Percentiles rank a stretch among this genome's conserved stretches.
Evolutionary conservation across 768 basidiomycete species (phyloP).

Genomic region (Podaxis rugospora): DNA sequence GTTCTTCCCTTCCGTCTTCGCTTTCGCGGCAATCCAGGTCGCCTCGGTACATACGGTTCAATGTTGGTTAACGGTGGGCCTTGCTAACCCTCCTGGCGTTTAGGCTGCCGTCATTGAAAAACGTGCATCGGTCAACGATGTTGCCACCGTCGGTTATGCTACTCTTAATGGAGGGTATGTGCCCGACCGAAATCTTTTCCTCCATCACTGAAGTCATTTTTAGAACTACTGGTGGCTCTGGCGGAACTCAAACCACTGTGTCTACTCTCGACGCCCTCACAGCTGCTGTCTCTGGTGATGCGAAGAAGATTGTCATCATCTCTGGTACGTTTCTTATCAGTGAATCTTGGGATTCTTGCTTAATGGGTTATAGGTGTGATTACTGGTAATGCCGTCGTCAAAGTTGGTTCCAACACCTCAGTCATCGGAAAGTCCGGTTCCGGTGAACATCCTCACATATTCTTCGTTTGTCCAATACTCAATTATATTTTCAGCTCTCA

Average conservation of each 20-base stretch:
- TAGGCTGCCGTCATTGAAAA: conserved; percentile 16
- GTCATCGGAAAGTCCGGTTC: conserved; percentile 36
- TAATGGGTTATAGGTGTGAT: conserved; percentile 29
- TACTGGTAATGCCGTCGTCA: conserved; percentile 38
- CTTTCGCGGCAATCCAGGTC: conserved; percentile 26
- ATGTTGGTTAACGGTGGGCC: too few relatives aligned
- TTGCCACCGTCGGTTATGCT: conserved; percentile 36
- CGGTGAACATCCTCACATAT: conserved; percentile 17
- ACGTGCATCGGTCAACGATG: conserved; percentile 32
- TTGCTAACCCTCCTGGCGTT: background rate
- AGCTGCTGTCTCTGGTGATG: conserved; percentile 34
- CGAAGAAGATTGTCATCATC: conserved; percentile 41
- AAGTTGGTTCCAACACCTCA: conserved; percentile 40
- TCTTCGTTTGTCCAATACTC: background rate
- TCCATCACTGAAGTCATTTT: background rate
- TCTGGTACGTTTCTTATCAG: conserved; percentile 22
- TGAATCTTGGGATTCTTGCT: background rate
- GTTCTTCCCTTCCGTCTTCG: conserved; percentile 28
- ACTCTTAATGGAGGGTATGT: conserved; percentile 32
- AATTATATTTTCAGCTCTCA: conserved; percentile 26
- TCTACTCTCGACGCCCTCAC: conserved; percentile 37
- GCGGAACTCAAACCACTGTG: conserved; percentile 39
- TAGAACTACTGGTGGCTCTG: conserved; percentile 41
- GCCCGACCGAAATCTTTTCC: background rate
- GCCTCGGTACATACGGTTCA: conserved; percentile 19